Evolutionary conservation across 2,329 filamentous ascomycete genomes (phyloP).

Genomic region (Geosmithia morbida): DNA sequence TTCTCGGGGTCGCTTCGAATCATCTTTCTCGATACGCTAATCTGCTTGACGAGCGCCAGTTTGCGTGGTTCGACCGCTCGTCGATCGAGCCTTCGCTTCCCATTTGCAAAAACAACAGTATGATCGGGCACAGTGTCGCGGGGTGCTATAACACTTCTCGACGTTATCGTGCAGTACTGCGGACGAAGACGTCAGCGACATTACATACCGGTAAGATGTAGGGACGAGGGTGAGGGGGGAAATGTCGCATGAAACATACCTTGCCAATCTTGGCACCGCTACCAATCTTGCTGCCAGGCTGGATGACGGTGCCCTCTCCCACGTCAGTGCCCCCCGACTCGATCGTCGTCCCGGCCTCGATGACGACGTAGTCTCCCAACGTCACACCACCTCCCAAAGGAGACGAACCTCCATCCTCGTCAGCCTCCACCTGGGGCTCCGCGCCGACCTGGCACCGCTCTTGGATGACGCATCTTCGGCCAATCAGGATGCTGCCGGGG

Average conservation of each 20-base stretch:
- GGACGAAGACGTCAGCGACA: neutral
- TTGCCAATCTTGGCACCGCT: constrained; percentile 47
- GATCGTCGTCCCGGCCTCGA: constrained; percentile 45
- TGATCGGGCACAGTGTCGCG: constrained; percentile 48
- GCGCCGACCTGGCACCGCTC: constrained; percentile 50
- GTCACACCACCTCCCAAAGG: constrained; percentile 30
- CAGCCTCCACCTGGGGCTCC: constrained; percentile 9
- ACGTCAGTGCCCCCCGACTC: constrained; percentile 48
- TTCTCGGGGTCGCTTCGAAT: constrained; percentile 34
- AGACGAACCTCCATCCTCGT: constrained; percentile 5
- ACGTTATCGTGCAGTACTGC: constrained; percentile 57
- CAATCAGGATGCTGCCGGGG: constrained; percentile 65
- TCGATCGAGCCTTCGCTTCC: constrained; percentile 40
- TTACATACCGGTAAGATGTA: neutral
- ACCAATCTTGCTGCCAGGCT: constrained; percentile 45
- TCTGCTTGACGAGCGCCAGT: constrained; percentile 50
- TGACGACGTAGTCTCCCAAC: constrained; percentile 44
- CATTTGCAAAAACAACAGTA: constrained; percentile 55
- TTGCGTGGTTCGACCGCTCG: constrained; percentile 49
- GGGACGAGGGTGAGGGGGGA: neutral
- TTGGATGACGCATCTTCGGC: constrained; percentile 67
- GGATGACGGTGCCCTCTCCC: constrained; percentile 44
- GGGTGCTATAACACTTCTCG: constrained; percentile 42
- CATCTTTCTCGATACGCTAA: constrained; percentile 51
- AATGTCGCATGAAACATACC: constrained; percentile 22